Percentiles rank a stretch among this genome's conserved stretches.
Conservation (phyloP, 805 yeast genomes). For the Diddensiella caesifluorescens region DNA sequence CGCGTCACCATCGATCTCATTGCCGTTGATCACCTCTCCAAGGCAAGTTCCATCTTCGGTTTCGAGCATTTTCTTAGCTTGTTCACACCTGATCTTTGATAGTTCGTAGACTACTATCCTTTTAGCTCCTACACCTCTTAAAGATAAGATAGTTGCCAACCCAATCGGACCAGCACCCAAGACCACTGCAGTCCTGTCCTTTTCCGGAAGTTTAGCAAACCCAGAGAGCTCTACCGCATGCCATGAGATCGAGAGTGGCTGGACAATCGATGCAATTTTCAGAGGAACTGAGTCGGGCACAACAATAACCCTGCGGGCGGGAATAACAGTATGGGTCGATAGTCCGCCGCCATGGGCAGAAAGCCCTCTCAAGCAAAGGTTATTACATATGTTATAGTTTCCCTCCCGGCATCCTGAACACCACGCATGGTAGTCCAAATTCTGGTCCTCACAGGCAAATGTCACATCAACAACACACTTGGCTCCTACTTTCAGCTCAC, state of each 20-base stretch:
- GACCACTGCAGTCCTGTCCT: constrained; percentile 45
- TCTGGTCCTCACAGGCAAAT: constrained; percentile 43
- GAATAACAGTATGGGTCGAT: constrained; percentile 44
- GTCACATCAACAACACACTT: constrained; percentile 61
- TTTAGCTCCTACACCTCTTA: constrained; percentile 42
- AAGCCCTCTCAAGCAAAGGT: constrained; percentile 44
- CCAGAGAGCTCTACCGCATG: constrained; percentile 46
- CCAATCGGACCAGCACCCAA: constrained; percentile 56
- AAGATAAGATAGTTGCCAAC: constrained; percentile 44
- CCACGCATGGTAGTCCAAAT: constrained; percentile 17
- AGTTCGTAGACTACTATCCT: constrained; percentile 48
- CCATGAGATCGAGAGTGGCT: constrained; percentile 57
- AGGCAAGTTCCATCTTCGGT: constrained; percentile 2
- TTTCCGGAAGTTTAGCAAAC: constrained; percentile 24
- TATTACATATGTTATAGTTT: constrained; percentile 43
- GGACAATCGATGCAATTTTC: constrained; percentile 48
- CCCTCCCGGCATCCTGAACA: constrained; percentile 51
- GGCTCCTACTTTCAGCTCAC: constrained; percentile 44
- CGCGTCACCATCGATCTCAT: neutral
- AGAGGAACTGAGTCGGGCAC: constrained; percentile 39
- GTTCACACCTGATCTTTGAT: constrained; percentile 39
- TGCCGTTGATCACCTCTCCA: constrained; percentile 6
- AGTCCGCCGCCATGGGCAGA: constrained; percentile 55
- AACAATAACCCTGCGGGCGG: constrained; percentile 37
- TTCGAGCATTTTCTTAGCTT: constrained; percentile 27